A percentile compares a stretch with the other conserved stretches of the same genome.
phyloP scores from a whole-genome alignment of 345 rosid genomes.

The Pseudoturritis turrita region DNA sequence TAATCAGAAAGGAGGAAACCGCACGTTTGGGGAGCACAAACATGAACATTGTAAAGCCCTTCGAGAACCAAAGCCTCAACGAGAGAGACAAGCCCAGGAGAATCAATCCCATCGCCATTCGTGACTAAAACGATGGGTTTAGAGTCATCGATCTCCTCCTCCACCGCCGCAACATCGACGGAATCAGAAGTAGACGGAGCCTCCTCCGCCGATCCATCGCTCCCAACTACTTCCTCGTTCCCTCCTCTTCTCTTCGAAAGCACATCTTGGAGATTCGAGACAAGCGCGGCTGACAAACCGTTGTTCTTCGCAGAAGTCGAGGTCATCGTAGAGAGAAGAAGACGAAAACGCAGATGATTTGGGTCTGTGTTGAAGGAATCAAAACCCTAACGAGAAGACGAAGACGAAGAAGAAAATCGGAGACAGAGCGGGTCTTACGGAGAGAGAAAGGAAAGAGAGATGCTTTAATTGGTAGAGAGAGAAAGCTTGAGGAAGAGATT shows the following conservation, averaged over 20 bases:
- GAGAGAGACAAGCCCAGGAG: conserved; percentile 79
- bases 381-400: conserved; percentile 35
- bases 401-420: conserved; percentile 17
- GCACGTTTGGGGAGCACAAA: conserved; percentile 94
- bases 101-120: conserved; percentile 87
- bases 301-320: conserved; percentile 40
- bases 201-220: conserved; percentile 41
- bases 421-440: conserved; percentile 31
- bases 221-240: conserved; percentile 25
- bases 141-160: conserved; percentile 41
- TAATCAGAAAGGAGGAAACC: conserved; percentile 17
- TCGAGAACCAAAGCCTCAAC: conserved; percentile 79
- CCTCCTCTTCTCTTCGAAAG: conserved; percentile 51
- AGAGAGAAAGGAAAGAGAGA: conserved; percentile 19
- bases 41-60: conserved; percentile 78
- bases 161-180: conserved; percentile 22
- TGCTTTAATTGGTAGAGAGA: conserved; percentile 26
- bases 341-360: conserved; percentile 5
- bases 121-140: conserved; percentile 84
- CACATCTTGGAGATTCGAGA: conserved; percentile 81
- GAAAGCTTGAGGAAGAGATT: conserved; percentile 24
- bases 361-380: conserved; percentile 23
- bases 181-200: conserved; percentile 51
- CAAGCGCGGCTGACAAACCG: conserved; percentile 68
- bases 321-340: conserved; percentile 24